Percentiles rank a stretch among this genome's conserved stretches.
phyloP scores from a whole-genome alignment of 106 monocot genomes.

The Cymbidium sinense region DNA sequence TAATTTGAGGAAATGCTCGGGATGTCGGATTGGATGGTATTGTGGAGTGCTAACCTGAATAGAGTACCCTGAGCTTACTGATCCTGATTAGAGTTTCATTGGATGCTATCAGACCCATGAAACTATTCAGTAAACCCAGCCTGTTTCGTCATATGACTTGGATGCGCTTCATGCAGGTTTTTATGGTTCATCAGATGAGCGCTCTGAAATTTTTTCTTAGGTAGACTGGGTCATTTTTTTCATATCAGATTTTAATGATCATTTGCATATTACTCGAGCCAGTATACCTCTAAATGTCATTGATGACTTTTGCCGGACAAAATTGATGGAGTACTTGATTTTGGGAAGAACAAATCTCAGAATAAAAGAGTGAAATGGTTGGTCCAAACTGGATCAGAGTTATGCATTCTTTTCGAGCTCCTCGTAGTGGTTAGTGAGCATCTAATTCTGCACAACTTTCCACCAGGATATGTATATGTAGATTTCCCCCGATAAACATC shows the following conservation, averaged over 20 bases:
- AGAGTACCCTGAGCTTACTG: not conserved
- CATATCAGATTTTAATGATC: not conserved
- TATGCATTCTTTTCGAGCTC: not conserved
- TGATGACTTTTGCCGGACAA: not conserved
- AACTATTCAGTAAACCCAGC: not conserved
- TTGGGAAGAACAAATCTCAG: too few species aligned
- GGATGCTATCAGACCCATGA: not conserved
- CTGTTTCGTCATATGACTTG: not conserved
- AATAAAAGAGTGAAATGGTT: not conserved
- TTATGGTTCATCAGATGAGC: not conserved
- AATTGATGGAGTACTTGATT: not conserved
- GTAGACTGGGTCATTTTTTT: not conserved
- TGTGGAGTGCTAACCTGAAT: slow-evolving; percentile 35
- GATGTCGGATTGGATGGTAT: slow-evolving; percentile 73
- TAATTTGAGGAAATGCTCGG: slow-evolving; percentile 64
- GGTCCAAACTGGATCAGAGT: not conserved
- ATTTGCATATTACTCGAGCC: too few species aligned
- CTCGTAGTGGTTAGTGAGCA: not conserved
- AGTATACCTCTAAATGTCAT: not conserved
- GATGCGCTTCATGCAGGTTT: not conserved
- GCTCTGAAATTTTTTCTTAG: not conserved
- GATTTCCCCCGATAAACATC: too few species aligned
- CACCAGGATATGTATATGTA: not conserved
- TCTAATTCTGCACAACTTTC: too few species aligned
- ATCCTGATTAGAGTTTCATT: not conserved